These are phyloP conservation scores for Corynespora cassiicola DNA, from an alignment of 2,329 filamentous ascomycete genomes.

Conservation along the genomic window DNA sequence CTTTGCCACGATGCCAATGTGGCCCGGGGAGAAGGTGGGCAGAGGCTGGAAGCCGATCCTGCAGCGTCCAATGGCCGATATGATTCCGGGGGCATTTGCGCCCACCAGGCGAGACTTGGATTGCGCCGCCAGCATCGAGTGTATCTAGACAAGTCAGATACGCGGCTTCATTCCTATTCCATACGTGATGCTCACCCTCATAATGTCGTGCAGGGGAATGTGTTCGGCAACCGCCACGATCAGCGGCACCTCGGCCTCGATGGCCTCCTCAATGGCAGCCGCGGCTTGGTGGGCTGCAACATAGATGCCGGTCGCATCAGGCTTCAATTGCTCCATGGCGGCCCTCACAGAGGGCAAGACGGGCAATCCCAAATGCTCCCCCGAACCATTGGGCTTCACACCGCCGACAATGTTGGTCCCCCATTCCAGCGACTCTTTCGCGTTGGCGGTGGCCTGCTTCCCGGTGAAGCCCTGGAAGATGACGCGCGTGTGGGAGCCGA, in stretches of 20 bases:
- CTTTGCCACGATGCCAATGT: slow-evolving; percentile 79
- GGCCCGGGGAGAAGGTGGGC: slow-evolving; percentile 72
- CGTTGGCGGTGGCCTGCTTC: slow-evolving; percentile 74
- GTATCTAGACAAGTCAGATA: slow-evolving; percentile 59
- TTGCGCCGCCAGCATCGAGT: slow-evolving; percentile 74
- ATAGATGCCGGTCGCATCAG: slow-evolving; percentile 80
- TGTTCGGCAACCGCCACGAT: slow-evolving; percentile 83
- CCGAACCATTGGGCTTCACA: slow-evolving; percentile 73
- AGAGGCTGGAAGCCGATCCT: slow-evolving; percentile 79
- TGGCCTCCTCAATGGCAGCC: slow-evolving; percentile 78
- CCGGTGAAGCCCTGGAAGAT: slow-evolving; percentile 77
- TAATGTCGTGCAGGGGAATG: slow-evolving; percentile 78
- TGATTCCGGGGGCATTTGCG: slow-evolving; percentile 83
- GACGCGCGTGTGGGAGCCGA: slow-evolving; percentile 70
- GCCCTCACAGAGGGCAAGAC: slow-evolving; percentile 72
- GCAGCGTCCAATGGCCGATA: slow-evolving; percentile 74
- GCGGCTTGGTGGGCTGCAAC: slow-evolving; percentile 78
- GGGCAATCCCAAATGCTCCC: slow-evolving; percentile 75
- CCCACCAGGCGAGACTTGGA: slow-evolving; percentile 76
- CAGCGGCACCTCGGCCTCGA: slow-evolving; percentile 78
- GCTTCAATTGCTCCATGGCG: slow-evolving; percentile 73
- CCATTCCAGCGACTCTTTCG: slow-evolving; percentile 76
- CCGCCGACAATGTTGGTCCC: slow-evolving; percentile 83
- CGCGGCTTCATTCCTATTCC: background rate
- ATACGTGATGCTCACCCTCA: slow-evolving; percentile 60